Evolutionary conservation across 306 rosid genomes (phyloP), one percentile per base, ranked within the genome.

Genomic region (Corylus americana): DNA sequence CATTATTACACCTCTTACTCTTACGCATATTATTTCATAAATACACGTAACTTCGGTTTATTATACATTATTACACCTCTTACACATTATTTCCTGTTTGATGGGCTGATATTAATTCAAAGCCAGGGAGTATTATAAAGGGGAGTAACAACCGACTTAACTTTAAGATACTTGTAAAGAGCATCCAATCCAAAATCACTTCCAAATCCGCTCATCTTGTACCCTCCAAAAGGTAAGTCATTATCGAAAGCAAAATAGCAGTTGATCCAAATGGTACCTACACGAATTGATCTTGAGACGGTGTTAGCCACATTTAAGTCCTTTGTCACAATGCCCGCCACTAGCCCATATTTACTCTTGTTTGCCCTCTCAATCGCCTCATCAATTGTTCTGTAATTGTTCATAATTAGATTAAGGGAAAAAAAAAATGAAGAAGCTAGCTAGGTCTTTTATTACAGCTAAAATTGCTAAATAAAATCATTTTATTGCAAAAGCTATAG

Each of bases 101-200:
- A 37, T 13, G 4, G 7, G 12, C 37, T 25, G 31, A 55, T 59
- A 22, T 12, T 18, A n/a, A 47, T 58, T 87, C 76, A 94, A 75
- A 94, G 97, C 98, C 98, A 95, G 55, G 98, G 98, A 53, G 98
- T 88, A 80, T 86, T 90, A 51, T 87, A 81, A 25, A 95, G 68
- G 17, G 98, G 98, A 37, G 94, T 92, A 18, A 92, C 92, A 2
- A 95, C 91, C 31, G 97, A 85, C 77, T 95, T 95, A 42, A 88
- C 80, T 67, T 91, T 97, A 42, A 95, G 85, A 68, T 92, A 95
- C 78, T 92, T 84, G 63, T 88, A 78, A 0, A 92, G 81, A 7
- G 87, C 90, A 0, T 87, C 91, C 74, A 89, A 55, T 51, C 98
- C 98, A 31, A n/a, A 77, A 18, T 92, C 98, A 79, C 84, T 91